These are phyloP conservation scores for Candida germanica DNA, from an alignment of 805 yeast genomes.

Conservation along the genomic window DNA sequence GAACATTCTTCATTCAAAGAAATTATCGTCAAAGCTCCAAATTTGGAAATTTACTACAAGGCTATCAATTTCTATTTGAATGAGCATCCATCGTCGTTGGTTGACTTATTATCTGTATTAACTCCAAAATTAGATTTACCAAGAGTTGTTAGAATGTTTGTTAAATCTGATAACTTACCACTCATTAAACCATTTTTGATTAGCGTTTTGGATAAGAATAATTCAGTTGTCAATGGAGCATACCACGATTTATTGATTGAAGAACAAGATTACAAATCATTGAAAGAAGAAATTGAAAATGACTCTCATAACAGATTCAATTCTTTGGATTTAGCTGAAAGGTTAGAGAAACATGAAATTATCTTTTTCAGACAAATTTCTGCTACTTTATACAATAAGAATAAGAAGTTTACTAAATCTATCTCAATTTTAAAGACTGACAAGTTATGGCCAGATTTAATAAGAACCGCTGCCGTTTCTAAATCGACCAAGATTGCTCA, in stretches of 20 bases:
- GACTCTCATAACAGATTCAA: conserved; percentile 84
- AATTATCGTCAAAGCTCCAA: conserved; percentile 89
- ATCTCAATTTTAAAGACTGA: conserved; percentile 86
- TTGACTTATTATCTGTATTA: conserved; percentile 79
- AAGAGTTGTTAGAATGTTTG: conserved; percentile 91
- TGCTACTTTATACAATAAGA: conserved; percentile 88
- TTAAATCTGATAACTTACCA: conserved; percentile 93
- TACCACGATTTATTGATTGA: conserved; percentile 94
- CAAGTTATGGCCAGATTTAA: conserved; percentile 92
- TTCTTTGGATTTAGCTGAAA: conserved; percentile 84
- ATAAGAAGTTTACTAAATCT: conserved; percentile 90
- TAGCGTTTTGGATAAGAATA: conserved; percentile 86
- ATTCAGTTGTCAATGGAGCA: conserved; percentile 88
- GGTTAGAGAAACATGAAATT: conserved; percentile 87
- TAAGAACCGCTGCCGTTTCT: conserved; percentile 86
- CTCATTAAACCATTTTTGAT: conserved; percentile 92
- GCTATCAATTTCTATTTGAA: conserved; percentile 92
- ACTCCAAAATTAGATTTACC: conserved; percentile 90
- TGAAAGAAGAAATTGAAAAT: conserved; percentile 77
- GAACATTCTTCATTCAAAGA: conserved; percentile 95
- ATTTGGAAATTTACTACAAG: conserved; percentile 94
- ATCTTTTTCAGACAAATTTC: conserved; percentile 96
- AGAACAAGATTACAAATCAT: conserved; percentile 91
- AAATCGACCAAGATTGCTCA: conserved; percentile 78
- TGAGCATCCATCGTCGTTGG: conserved; percentile 87